Base-by-base conservation (phyloP, 345 rosid species). In the Gossypium mustelinum region DNA sequence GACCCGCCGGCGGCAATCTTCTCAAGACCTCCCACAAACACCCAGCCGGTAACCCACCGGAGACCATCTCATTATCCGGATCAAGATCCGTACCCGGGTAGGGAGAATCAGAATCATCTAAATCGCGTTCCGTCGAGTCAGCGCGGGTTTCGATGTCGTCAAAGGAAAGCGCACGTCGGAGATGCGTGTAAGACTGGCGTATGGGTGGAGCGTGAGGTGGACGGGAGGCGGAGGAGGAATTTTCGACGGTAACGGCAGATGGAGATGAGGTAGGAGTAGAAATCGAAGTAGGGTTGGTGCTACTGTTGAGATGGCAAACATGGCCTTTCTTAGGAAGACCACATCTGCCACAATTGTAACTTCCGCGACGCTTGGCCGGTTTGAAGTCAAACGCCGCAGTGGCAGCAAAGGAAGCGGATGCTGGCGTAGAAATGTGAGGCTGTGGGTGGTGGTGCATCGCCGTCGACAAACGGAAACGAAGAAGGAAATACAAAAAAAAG, bases 251-350 rank as follows among this genome's bases (percentile, higher is more conserved):
- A 1, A 70, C 25, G 25, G 81, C 52, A 20, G 81, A n/a, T 8
- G 86, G 77, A 68, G 86, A 39, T 9, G 88, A 70, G 68, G 85
- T 51, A 5, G 83, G 2, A 71, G 81, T 7, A 3, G 58, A 14
- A 13, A 66, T 61, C 27, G 87, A 76, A 11, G 85, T 56, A 7
- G 82, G 75, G 34, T 57, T 55, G 41, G 61, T 64, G 34, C 77
- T 9, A 47, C 17, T 58, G 39, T 24, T 54, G 48, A 85, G 7
- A 67, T 80, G 80, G 76, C 99, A 96, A 67, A 73, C 67, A 75
- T 96, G 99, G 77, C 99, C 98, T 60, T 89, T 96, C 81, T 96
- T 96, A 60, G 98, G 99, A 43, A 84, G 97, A 17, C 99, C 99
- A 34, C 99, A 96, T n/a, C 97, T 86, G 74, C 98, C 89, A 65